phyloP scores from a whole-genome alignment of 2,329 filamentous ascomycete species.

The Ceratocystis eucalypticola region DNA sequence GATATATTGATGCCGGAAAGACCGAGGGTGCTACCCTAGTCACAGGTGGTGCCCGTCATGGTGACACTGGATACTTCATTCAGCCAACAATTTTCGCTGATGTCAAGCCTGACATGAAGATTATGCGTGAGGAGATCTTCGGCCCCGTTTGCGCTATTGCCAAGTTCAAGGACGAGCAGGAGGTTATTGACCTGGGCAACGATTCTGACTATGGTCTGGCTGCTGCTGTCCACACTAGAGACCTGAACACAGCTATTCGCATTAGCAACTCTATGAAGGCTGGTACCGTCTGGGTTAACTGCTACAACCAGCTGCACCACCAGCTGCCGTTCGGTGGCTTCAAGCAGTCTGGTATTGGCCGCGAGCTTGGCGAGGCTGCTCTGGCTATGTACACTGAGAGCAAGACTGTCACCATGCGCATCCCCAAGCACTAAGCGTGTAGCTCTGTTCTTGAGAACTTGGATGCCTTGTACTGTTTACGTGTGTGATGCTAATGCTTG shows the following conservation, averaged over 20 bases:
- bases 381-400: conserved; percentile 22
- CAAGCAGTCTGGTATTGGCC: conserved; percentile 21
- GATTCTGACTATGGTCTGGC: conserved; percentile 43
- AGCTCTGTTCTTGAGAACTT: neutral
- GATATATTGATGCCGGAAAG: conserved; percentile 35
- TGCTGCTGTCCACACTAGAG: conserved; percentile 42
- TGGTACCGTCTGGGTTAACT: conserved; percentile 48
- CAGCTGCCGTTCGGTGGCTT: conserved; percentile 22
- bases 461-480: conserved; percentile 3
- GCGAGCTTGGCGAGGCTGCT: conserved; percentile 20
- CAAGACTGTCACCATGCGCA: conserved; percentile 21
- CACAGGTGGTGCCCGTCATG: conserved; percentile 24
- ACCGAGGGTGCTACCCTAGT: conserved; percentile 25
- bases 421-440: conserved; percentile 6
- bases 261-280: conserved; percentile 41
- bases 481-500: conserved; percentile 8
- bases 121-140: conserved; percentile 50
- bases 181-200: conserved; percentile 27
- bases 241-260: conserved; percentile 34
- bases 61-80: conserved; percentile 27
- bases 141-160: conserved; percentile 48
- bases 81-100: conserved; percentile 25
- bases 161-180: conserved; percentile 28
- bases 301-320: conserved; percentile 28
- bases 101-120: conserved; percentile 26